Evolutionary conservation across 352 stramenopile genomes (phyloP).

Genomic region (Thraustotheca clavata): DNA sequence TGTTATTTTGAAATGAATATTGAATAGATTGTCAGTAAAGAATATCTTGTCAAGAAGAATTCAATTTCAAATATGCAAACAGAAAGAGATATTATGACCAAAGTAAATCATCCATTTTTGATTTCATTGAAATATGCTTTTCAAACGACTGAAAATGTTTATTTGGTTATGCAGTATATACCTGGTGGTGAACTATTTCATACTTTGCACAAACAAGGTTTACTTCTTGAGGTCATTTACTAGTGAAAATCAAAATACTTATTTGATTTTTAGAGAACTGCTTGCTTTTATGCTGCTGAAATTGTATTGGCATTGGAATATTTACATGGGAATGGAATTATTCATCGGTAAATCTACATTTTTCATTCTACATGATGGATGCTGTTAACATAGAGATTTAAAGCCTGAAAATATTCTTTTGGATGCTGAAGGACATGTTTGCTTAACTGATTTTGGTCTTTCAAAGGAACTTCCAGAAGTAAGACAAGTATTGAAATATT

Average conservation of each 20-base stretch:
- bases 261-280: conserved; percentile 30
- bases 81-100: conserved; percentile 81
- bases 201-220: conserved; percentile 47
- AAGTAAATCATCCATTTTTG: conserved; percentile 79
- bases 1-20: background rate
- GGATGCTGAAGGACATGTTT: conserved; percentile 72
- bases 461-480: conserved; percentile 72
- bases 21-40: conserved; percentile 68
- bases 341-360: conserved; percentile 41
- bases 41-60: conserved; percentile 81
- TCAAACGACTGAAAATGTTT: conserved; percentile 72
- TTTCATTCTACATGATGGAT: background rate
- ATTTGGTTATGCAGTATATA: conserved; percentile 75
- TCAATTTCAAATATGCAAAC: conserved; percentile 67
- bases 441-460: conserved; percentile 79
- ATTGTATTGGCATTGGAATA: conserved; percentile 77
- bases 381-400: conserved; percentile 38
- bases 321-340: conserved; percentile 65
- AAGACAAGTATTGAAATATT: background rate
- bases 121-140: conserved; percentile 75
- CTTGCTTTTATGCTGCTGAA: conserved; percentile 75
- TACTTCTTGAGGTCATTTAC: conserved; percentile 41
- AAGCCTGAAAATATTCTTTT: conserved; percentile 83
- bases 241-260: background rate
- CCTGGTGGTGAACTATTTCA: conserved; percentile 63